Conservation (phyloP, 148 eudicot genomes). For the Persicaria tinctoria region DNA sequence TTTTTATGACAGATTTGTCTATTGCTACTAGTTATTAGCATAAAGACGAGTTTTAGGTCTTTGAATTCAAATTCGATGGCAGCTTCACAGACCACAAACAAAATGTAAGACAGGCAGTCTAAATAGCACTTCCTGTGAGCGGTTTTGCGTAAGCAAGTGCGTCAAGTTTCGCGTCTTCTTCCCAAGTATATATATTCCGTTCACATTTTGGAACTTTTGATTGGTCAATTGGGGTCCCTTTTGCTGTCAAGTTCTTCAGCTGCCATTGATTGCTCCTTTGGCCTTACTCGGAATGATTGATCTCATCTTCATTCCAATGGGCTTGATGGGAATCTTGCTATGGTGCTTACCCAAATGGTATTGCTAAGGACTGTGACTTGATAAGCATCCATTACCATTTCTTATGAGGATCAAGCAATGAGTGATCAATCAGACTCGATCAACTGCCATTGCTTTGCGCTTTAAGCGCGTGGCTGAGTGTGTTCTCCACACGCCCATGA, state of each 20-base stretch:
- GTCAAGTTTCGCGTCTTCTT: slow-evolving; percentile 5
- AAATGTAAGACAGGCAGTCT: not conserved
- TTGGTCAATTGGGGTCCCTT: not conserved
- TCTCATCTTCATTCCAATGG: not conserved
- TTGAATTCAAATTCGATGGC: not conserved
- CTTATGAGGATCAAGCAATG: not conserved
- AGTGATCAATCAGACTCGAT: not conserved
- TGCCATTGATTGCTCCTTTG: not conserved
- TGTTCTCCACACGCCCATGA: not conserved
- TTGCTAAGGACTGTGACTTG: not conserved
- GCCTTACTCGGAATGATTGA: not conserved
- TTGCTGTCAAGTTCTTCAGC: not conserved
- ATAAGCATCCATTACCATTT: not conserved
- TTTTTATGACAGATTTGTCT: not conserved
- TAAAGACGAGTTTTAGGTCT: not conserved
- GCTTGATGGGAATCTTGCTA: not conserved
- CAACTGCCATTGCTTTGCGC: not conserved
- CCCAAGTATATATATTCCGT: not conserved
- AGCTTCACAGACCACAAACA: not conserved
- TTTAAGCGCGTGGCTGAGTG: not conserved
- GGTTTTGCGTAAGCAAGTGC: slow-evolving; percentile 4
- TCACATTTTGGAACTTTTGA: not conserved
- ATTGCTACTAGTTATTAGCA: not conserved
- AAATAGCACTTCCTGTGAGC: not conserved
- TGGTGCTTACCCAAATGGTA: not conserved